Evolutionary conservation across 495 filamentous ascomycete genomes (phyloP).

Genomic region (Penicilliopsis zonata): DNA sequence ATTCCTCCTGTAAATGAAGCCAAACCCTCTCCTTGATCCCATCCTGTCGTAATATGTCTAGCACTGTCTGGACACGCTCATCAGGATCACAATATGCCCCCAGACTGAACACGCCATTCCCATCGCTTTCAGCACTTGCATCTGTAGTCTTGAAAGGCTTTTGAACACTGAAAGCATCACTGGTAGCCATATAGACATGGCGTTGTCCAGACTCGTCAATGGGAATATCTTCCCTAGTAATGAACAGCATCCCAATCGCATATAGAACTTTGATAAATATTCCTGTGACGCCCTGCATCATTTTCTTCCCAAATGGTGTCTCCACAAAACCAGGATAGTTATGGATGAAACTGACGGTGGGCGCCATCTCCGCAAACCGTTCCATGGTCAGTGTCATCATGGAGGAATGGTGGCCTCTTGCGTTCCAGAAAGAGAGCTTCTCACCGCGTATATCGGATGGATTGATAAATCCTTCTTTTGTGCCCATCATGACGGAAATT

Average conservation of each 20-base stretch:
- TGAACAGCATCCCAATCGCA: neutral
- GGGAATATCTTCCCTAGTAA: neutral
- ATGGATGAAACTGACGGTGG: conserved; percentile 45
- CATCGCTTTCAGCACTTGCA: no score
- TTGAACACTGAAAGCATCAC: no score
- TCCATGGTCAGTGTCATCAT: conserved; percentile 42
- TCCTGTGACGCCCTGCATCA: conserved; percentile 4
- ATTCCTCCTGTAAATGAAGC: no score
- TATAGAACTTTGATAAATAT: neutral
- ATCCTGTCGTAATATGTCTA: no score
- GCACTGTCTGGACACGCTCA: no score
- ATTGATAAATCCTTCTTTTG: conserved; percentile 42
- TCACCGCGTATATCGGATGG: conserved; percentile 31
- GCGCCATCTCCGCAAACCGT: conserved; percentile 30
- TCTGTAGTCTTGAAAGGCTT: no score
- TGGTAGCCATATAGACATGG: neutral
- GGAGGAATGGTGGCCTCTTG: conserved; percentile 29
- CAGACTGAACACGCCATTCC: no score
- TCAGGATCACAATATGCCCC: no score
- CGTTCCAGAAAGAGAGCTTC: conserved; percentile 8
- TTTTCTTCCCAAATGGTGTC: conserved; percentile 19
- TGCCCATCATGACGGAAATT: conserved; percentile 39
- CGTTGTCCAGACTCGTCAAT: neutral
- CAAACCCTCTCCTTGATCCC: no score
- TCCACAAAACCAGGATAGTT: conserved; percentile 43